Evolutionary conservation across 169 alveolate genomes (phyloP).

Genomic region (Perkinsus olseni): DNA sequence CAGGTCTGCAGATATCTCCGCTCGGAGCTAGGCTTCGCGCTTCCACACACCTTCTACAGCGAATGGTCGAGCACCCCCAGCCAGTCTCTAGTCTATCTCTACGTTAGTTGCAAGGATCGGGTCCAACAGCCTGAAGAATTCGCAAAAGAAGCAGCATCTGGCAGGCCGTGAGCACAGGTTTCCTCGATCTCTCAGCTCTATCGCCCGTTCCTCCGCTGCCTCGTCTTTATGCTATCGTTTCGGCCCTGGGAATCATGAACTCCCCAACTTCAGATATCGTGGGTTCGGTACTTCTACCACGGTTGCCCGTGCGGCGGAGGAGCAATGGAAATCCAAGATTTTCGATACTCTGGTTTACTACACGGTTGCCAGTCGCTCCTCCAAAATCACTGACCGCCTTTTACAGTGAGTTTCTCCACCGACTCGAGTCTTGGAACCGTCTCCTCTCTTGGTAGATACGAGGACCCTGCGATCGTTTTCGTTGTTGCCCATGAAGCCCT

Average conservation of each 20-base stretch:
- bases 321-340: not conserved
- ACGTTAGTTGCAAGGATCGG: not conserved
- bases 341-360: not conserved
- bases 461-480: not conserved
- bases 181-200: too few relatives aligned
- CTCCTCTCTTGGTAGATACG: not conserved
- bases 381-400: not conserved
- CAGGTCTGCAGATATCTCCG: not conserved
- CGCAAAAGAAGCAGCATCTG: not conserved
- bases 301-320: not conserved
- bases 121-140: not conserved
- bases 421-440: not conserved
- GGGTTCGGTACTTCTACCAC: not conserved
- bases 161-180: not conserved
- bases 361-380: not conserved
- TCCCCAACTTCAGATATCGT: not conserved
- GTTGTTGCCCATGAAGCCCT: not conserved
- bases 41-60: not conserved
- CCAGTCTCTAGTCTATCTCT: not conserved
- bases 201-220: too few relatives aligned
- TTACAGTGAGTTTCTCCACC: not conserved
- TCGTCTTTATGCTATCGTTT: too few relatives aligned
- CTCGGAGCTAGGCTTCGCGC: not conserved
- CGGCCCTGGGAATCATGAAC: too few relatives aligned
- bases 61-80: not conserved